Evolutionary conservation across 495 filamentous ascomycete genomes (phyloP).

Genomic region (Hypomontagnella submonticulosa): DNA sequence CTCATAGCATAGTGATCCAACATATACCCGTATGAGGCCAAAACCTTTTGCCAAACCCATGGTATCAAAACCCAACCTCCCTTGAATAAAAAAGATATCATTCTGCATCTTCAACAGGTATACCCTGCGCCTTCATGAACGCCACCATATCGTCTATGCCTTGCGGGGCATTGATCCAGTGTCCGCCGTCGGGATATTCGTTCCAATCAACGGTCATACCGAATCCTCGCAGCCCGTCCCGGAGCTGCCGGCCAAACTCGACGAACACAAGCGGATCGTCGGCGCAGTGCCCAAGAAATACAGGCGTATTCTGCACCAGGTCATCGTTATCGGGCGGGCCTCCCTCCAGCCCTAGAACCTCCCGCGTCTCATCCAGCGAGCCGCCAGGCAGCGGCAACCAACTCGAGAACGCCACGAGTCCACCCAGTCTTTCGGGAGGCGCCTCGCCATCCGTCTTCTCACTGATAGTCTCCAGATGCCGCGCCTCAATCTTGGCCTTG

Average conservation of each 20-base stretch:
- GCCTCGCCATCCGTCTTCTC: neutral
- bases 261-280: conserved; percentile 63
- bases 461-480: neutral
- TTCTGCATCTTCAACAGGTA: conserved; percentile 21
- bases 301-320: conserved; percentile 52
- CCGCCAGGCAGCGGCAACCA: conserved; percentile 65
- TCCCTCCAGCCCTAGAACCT: conserved; percentile 39
- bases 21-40: no score
- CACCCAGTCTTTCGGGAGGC: conserved; percentile 45
- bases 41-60: neutral
- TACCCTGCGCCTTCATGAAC: conserved; percentile 50
- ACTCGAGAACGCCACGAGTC: conserved; percentile 65
- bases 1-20: no score
- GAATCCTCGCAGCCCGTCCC: conserved; percentile 51
- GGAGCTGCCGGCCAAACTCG: conserved; percentile 55
- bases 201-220: conserved; percentile 61
- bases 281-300: conserved; percentile 65
- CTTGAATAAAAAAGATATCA: neutral
- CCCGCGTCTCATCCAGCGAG: conserved; percentile 46
- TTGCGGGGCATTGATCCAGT: conserved; percentile 65
- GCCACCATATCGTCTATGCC: conserved; percentile 62
- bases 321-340: conserved; percentile 19
- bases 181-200: conserved; percentile 63
- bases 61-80: neutral
- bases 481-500: neutral